A percentile compares a stretch with the other conserved stretches of the same genome.
These are phyloP conservation scores for Neopestalotiopsis sp. DNA, from an alignment of 2,329 filamentous ascomycete species.

Conservation along the genomic window DNA sequence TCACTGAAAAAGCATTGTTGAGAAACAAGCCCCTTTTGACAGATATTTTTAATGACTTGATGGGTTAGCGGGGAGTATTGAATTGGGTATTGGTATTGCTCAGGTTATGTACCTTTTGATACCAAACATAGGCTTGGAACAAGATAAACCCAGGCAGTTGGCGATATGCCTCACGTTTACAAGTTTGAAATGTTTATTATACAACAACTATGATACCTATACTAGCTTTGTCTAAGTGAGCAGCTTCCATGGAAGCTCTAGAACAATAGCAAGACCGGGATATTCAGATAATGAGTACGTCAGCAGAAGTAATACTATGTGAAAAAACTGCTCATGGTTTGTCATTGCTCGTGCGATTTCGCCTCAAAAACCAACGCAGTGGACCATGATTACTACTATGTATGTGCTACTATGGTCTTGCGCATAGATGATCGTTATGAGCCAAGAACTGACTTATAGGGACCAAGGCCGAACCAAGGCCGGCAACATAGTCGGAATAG, in stretches of 20 bases:
- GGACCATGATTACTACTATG: not conserved
- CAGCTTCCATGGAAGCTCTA: not conserved
- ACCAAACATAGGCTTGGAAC: not conserved
- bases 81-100: not conserved
- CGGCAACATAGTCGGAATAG: not conserved
- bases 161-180: not conserved
- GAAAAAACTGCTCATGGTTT: not conserved
- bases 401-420: not conserved
- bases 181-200: not conserved
- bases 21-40: constrained; percentile 72
- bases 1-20: constrained; percentile 67
- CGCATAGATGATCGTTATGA: constrained; percentile 2
- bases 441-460: not conserved
- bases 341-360: not conserved
- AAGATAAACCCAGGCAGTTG: not conserved
- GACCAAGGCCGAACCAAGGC: constrained; percentile 13
- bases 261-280: not conserved
- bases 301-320: not conserved
- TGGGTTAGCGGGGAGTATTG: constrained; percentile 31
- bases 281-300: not conserved
- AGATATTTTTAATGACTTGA: constrained; percentile 79
- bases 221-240: not conserved
- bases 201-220: not conserved
- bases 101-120: not conserved
- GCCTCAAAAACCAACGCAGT: not conserved